Evolutionary conservation across 768 basidiomycete species (phyloP), one percentile per base, ranked within the genome.

Genomic region (Pulveroboletus frians): DNA sequence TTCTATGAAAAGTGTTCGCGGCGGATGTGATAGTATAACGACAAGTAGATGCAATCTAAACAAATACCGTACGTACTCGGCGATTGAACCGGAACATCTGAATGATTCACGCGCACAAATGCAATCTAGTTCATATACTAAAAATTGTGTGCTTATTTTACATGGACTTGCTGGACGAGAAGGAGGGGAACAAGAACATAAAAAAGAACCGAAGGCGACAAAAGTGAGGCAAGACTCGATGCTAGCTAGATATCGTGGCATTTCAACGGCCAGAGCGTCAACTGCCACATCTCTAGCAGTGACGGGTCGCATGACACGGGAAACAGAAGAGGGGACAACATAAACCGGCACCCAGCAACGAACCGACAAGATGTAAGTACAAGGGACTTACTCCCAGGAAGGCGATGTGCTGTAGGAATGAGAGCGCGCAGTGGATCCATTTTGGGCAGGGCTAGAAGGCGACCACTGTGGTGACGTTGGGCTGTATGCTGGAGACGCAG

Each of bases 391-490:
- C 53, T 77, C 76, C 76, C 76, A 78, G 5, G 76, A 79, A n/a
- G 76, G 76, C 21, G 74, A 76, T 11, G 74, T 71, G 49, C 64
- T 71, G 61, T 78, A 78, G 4, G 74, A 68, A 50, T 74, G 70
- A 36, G 59, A 62, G 46, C 73, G 74, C 35, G 56, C 58, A 26
- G 65, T 56, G 39, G 72, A 69, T 57, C 70, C 69, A 23, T 75
- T 70, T 60, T 84, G 81, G 5, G 83, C 76, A n/a, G 87, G 88
- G 55, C 85, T 89, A 32, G 85, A 80, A 8, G 87, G 86, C 7
- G 87, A 88, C 85, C 85, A 88, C 39, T 76, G 73, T n/a, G 88
- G 88, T 15, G 88, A 91, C 2, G 87, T 86, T 38, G 88, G 88
- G 55, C 86, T 89, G 68, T 91, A 92, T 15, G 85, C 86, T 27